Evolutionary conservation across 306 rosid species (phyloP).

Genomic region (Glycine latifolia): DNA sequence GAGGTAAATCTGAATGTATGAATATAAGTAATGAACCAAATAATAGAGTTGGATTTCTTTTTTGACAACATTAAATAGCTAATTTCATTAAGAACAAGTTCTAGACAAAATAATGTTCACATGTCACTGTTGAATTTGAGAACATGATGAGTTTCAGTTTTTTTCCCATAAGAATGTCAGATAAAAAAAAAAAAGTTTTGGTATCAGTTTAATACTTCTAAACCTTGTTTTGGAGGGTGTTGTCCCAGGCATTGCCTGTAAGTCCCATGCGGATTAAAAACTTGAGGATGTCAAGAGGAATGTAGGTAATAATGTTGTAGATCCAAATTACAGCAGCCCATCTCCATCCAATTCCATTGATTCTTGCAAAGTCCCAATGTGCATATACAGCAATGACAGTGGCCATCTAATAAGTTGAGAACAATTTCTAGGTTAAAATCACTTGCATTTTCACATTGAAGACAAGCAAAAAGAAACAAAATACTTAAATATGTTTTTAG

Average conservation of each 20-base stretch:
- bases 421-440: not conserved
- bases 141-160: not conserved
- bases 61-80: not conserved
- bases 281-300: slow-evolving; percentile 85
- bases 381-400: slow-evolving; percentile 74
- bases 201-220: not conserved
- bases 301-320: slow-evolving; percentile 69
- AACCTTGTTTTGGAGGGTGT: slow-evolving; percentile 59
- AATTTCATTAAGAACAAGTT: not conserved
- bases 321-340: slow-evolving; percentile 94
- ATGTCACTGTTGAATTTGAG: not conserved
- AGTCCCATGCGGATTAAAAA: slow-evolving; percentile 68
- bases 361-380: slow-evolving; percentile 74
- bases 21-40: not conserved
- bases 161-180: not conserved
- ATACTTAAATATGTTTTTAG: too few species aligned
- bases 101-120: not conserved
- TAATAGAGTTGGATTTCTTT: not conserved
- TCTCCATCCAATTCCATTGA: slow-evolving; percentile 77
- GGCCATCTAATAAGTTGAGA: slow-evolving; percentile 63
- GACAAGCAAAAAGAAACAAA: not conserved
- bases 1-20: not conserved
- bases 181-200: not conserved
- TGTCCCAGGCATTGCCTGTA: slow-evolving; percentile 71
- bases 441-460: not conserved